Conservation (phyloP, 139 green algal genomes). For the Penium margaritaceum region DNA sequence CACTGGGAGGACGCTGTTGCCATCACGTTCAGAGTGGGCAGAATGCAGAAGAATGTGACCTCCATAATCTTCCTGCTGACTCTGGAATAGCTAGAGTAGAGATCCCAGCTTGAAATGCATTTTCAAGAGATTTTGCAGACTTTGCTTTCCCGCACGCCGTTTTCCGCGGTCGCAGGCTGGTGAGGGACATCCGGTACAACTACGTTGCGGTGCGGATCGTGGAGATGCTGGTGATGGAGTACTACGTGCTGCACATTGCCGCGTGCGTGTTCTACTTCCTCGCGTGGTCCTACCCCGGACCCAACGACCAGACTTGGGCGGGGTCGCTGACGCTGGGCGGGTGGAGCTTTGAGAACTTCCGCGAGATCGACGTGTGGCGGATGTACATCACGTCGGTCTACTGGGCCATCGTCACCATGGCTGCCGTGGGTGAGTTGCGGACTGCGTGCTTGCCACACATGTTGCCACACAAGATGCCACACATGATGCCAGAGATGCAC, state of each 20-base stretch:
- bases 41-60: too few relatives aligned
- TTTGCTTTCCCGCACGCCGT: too few relatives aligned
- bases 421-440: slow-evolving; percentile 11
- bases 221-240: slow-evolving; percentile 7
- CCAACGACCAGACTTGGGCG: slow-evolving; percentile 6
- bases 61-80: too few relatives aligned
- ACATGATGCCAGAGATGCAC: neutral
- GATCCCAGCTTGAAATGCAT: too few relatives aligned
- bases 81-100: too few relatives aligned
- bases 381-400: slow-evolving; percentile 10
- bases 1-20: too few relatives aligned
- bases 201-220: slow-evolving; percentile 30
- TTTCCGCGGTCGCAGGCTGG: too few relatives aligned
- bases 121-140: too few relatives aligned
- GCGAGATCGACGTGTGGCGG: slow-evolving; percentile 10
- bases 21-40: too few relatives aligned
- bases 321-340: slow-evolving; percentile 13
- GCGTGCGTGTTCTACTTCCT: slow-evolving; percentile 36
- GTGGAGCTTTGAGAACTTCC: slow-evolving; percentile 10
- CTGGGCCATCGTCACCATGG: slow-evolving; percentile 36
- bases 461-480: too few relatives aligned
- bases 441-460: neutral
- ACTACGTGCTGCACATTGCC: slow-evolving; percentile 11
- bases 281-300: slow-evolving; percentile 7
- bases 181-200: slow-evolving; percentile 32